These are phyloP conservation scores for Aphanomyces cochlioides DNA, from an alignment of 352 stramenopile genomes.

Conservation along the genomic window DNA sequence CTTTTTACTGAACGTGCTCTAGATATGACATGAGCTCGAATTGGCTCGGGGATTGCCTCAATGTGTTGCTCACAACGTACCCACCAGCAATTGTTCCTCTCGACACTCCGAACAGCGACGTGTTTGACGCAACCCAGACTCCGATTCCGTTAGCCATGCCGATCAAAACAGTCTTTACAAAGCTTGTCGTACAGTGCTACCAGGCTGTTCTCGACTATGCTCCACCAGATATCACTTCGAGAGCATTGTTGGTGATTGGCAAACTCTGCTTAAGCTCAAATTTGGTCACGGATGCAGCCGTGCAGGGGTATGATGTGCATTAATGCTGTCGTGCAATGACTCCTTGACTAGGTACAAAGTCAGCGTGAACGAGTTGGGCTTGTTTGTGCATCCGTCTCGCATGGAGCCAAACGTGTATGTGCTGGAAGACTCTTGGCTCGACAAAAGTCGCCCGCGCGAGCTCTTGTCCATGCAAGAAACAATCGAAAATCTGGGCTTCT, in stretches of 20 bases:
- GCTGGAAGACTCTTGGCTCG: conserved; percentile 24
- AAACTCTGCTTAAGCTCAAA: conserved; percentile 79
- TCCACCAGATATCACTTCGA: conserved; percentile 36
- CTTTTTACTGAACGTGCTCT: background rate
- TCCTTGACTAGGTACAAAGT: conserved; percentile 46
- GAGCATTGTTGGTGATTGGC: conserved; percentile 60
- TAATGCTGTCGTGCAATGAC: no score
- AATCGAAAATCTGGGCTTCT: conserved; percentile 51
- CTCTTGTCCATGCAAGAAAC: conserved; percentile 22
- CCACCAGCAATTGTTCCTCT: conserved; percentile 77
- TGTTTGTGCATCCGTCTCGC: conserved; percentile 42
- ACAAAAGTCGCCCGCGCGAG: background rate
- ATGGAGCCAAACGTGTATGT: background rate
- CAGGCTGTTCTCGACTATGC: conserved; percentile 78
- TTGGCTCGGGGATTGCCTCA: conserved; percentile 72
- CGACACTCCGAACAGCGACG: conserved; percentile 62
- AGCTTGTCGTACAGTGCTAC: conserved; percentile 84
- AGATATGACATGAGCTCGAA: conserved; percentile 73
- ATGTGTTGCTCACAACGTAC: conserved; percentile 78
- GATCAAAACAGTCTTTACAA: conserved; percentile 82
- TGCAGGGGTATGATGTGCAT: conserved; percentile 59
- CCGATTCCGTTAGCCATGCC: conserved; percentile 60
- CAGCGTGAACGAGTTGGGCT: conserved; percentile 56
- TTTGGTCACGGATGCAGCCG: conserved; percentile 75
- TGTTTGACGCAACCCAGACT: conserved; percentile 47